phyloP scores from a whole-genome alignment of 345 rosid species.

The Lagerstroemia speciosa region DNA sequence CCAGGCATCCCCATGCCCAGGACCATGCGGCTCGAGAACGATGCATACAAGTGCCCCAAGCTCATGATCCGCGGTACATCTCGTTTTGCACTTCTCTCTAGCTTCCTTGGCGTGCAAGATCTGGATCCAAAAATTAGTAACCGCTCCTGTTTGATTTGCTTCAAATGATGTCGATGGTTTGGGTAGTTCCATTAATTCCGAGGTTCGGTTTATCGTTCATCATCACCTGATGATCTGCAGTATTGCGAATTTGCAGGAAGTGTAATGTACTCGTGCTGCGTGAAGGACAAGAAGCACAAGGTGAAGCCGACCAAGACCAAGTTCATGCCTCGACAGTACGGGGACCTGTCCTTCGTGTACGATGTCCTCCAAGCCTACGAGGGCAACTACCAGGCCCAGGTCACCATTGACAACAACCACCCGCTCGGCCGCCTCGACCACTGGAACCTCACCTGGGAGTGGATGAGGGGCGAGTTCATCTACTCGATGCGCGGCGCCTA shows the following conservation, averaged over 20 bases:
- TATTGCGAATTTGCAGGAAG: slow-evolving; percentile 30
- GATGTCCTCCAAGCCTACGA: slow-evolving; percentile 61
- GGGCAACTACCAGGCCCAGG: slow-evolving; percentile 77
- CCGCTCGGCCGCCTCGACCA: slow-evolving; percentile 76
- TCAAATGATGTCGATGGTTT: too few species aligned
- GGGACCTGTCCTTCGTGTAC: slow-evolving; percentile 56
- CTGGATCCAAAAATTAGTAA: too few species aligned
- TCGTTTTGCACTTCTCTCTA: neutral
- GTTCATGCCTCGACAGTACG: slow-evolving; percentile 40
- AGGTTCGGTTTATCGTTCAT: too few species aligned
- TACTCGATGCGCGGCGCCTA: slow-evolving; percentile 75
- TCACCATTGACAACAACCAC: slow-evolving; percentile 64
- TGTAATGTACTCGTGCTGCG: slow-evolving; percentile 61
- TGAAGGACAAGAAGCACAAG: slow-evolving; percentile 55
- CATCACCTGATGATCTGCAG: neutral
- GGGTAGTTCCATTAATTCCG: too few species aligned
- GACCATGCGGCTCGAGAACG: slow-evolving; percentile 45
- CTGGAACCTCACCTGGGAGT: slow-evolving; percentile 95
- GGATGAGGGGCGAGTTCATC: slow-evolving; percentile 87
- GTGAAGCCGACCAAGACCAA: slow-evolving; percentile 30
- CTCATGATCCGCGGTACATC: slow-evolving; percentile 34
- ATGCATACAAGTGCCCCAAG: slow-evolving; percentile 60
- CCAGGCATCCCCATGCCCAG: slow-evolving; percentile 65
- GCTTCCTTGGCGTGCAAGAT: neutral
- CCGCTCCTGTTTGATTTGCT: too few species aligned